Percentiles rank a stretch among this genome's conserved stretches.
Evolutionary conservation across 176 grass and related monocot genomes (phyloP).

Genomic region (Oryza punctata): DNA sequence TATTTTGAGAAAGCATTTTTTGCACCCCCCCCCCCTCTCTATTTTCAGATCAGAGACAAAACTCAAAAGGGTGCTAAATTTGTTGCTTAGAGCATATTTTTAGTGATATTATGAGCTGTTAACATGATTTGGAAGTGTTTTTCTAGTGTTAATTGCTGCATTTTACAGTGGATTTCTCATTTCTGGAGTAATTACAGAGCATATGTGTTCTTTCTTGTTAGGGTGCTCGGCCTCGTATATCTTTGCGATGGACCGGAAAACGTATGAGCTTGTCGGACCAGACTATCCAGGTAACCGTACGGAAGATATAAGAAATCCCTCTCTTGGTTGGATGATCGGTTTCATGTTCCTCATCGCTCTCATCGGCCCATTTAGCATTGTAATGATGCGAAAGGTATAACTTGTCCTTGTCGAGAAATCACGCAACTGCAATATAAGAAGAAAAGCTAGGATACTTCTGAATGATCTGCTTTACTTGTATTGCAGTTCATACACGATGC

Average conservation of each 20-base stretch:
- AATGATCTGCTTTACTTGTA: neutral
- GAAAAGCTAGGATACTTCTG: neutral
- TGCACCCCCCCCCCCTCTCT: too few species aligned
- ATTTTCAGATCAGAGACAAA: neutral
- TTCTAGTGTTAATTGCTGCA: neutral
- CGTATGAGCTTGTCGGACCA: conserved; percentile 45
- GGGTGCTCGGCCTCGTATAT: conserved; percentile 47
- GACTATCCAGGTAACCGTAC: conserved; percentile 47
- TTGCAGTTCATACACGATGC: neutral
- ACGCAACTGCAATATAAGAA: neutral
- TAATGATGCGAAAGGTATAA: conserved; percentile 42
- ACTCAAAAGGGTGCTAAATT: too few species aligned
- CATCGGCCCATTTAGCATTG: conserved; percentile 51
- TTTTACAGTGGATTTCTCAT: neutral
- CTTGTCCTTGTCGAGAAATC: neutral
- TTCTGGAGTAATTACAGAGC: neutral
- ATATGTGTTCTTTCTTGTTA: neutral
- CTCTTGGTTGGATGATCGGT: conserved; percentile 51
- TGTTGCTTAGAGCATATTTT: neutral
- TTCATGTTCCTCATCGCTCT: conserved; percentile 48
- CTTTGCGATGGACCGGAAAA: conserved; percentile 48
- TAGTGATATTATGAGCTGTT: neutral
- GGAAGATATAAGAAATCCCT: conserved; percentile 45
- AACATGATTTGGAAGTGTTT: neutral
- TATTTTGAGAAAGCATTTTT: too few species aligned